phyloP scores from a whole-genome alignment of 2,329 filamentous ascomycete species.

The Leptosphaerulina australis region DNA sequence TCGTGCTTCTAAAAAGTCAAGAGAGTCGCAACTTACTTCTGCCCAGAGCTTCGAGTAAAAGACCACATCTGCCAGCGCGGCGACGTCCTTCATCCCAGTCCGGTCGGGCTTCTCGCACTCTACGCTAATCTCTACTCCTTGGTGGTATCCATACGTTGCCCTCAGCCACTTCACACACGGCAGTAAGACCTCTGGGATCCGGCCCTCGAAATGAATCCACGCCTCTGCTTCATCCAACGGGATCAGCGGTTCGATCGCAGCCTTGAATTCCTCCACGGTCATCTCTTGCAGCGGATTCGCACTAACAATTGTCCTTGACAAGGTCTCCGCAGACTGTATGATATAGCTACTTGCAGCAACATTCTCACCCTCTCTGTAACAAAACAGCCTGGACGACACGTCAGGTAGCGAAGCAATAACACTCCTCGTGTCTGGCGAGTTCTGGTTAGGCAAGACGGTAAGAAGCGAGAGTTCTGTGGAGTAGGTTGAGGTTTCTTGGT shows the following conservation, averaged over 20 bases:
- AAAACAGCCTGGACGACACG: constrained; percentile 39
- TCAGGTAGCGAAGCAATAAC: constrained; percentile 61
- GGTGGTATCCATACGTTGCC: constrained; percentile 32
- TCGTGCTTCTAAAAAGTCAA: no score
- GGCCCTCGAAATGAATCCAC: constrained; percentile 80
- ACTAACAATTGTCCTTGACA: constrained; percentile 73
- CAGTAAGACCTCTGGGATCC: constrained; percentile 66
- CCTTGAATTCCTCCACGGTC: constrained; percentile 65
- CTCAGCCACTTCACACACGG: constrained; percentile 65
- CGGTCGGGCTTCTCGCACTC: constrained; percentile 74
- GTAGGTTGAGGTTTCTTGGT: neutral
- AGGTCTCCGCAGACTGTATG: constrained; percentile 64
- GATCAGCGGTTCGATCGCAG: constrained; percentile 51
- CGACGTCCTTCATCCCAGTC: constrained; percentile 63
- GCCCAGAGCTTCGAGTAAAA: constrained; percentile 77
- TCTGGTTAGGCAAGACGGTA: constrained; percentile 59
- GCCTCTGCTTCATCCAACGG: constrained; percentile 3
- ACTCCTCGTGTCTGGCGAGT: constrained; percentile 58
- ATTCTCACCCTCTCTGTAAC: constrained; percentile 53
- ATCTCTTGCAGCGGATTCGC: constrained; percentile 72
- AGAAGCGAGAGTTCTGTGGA: constrained; percentile 46
- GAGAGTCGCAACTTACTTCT: constrained; percentile 46
- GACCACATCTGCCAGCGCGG: constrained; percentile 69
- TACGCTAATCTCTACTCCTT: constrained; percentile 65
- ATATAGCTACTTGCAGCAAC: constrained; percentile 73